Evolutionary conservation across 768 basidiomycete species (phyloP), one percentile per base, ranked within the genome.

Genomic region (Boletus coccyginus): DNA sequence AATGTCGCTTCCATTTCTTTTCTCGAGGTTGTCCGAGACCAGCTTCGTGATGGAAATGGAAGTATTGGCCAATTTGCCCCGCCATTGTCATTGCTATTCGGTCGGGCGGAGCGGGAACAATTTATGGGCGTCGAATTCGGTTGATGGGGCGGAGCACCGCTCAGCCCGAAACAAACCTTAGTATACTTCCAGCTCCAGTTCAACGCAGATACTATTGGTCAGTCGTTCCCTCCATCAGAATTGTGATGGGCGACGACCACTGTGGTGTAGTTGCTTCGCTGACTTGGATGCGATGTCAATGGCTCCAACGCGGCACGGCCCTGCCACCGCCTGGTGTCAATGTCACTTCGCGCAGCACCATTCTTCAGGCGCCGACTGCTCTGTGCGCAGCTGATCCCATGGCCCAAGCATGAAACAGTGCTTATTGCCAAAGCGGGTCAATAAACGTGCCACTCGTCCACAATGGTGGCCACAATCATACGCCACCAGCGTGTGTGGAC

Each of bases 221-320:
- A 21, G 50, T 59, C 41, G 41, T 27, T 16, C n/a, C 35, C 36
- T 44, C 53, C 45, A 61, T 35, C 51, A 51, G 55, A 57, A 40
- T 50, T 31, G 38, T 49, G 33, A 57, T 53, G 45, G 6, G 17
- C 44, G 19, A 24, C 38, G 45, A 49, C 14, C 60, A 41, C 13
- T 38, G 45, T 44, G 46, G 40, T 19, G 38, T 29, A 46, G 32
- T 57, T 24, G 21, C 44, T 17, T 24, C 11, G 39, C 35, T 62
- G 49, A 42, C 38, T 16, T 47, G 12, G 58, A 46, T 54, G 59
- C 47, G 43, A n/a, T 50, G 58, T 29, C 42, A 29, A 32, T 57
- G 27, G 35, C 56, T 36, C 36, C 57, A 47, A 46, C 50, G 53
- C 50, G 52, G 53, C 61, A 58, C 55, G 36, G 48, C 46, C 49